These are phyloP conservation scores for Lodderomyces jiufengensis DNA, from an alignment of 1,139 yeast genomes.

Conservation along the genomic window DNA sequence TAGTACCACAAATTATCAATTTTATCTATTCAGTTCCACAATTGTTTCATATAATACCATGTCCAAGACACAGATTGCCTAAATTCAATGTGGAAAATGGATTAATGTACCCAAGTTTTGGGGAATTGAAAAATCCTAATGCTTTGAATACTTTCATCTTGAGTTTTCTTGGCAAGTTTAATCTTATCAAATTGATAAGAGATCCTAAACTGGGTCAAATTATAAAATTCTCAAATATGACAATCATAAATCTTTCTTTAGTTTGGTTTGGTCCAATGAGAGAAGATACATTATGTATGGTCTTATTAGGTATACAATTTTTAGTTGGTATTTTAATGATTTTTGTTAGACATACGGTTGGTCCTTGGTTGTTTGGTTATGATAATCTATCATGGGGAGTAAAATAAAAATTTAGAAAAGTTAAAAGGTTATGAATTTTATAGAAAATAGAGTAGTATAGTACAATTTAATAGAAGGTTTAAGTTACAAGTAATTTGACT, in stretches of 20 bases:
- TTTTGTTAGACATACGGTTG: conserved; percentile 74
- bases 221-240: conserved; percentile 69
- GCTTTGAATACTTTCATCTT: conserved; percentile 26
- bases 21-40: conserved; percentile 90
- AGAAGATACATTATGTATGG: conserved; percentile 69
- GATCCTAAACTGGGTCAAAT: conserved; percentile 30
- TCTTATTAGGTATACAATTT: conserved; percentile 61
- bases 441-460: too few species aligned
- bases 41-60: conserved; percentile 76
- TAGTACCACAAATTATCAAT: conserved; percentile 87
- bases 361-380: conserved; percentile 82
- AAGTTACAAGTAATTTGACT: too few species aligned
- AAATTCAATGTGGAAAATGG: conserved; percentile 65
- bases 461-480: too few species aligned
- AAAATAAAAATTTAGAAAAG: conserved; percentile 17
- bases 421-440: conserved; percentile 3
- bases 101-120: conserved; percentile 64
- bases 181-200: conserved; percentile 48
- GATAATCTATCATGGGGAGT: conserved; percentile 65
- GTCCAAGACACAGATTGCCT: conserved; percentile 95
- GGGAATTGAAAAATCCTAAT: conserved; percentile 20
- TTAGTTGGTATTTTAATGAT: conserved; percentile 64
- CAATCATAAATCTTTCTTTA: conserved; percentile 75
- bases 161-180: conserved; percentile 35
- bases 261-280: conserved; percentile 89